These are phyloP conservation scores for Schwanniomyces etchellsii DNA, from an alignment of 1,139 yeast genomes.

Conservation along the genomic window DNA sequence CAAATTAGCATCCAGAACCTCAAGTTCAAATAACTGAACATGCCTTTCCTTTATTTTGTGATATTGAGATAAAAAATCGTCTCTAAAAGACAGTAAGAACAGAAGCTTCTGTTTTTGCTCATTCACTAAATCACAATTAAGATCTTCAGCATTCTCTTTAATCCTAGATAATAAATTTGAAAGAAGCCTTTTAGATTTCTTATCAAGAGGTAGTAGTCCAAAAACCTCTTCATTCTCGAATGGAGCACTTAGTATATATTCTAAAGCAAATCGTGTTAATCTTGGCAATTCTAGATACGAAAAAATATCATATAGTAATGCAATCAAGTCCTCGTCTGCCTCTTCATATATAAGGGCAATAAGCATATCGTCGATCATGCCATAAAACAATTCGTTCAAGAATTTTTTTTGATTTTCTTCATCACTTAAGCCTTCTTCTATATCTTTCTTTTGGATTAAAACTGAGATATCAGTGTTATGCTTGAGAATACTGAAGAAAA, in stretches of 20 bases:
- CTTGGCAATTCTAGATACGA: slow-evolving; percentile 41
- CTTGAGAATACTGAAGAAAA: slow-evolving; percentile 48
- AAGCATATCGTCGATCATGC: slow-evolving; percentile 52
- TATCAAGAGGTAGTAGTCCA: slow-evolving; percentile 29
- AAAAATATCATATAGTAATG: slow-evolving; percentile 45
- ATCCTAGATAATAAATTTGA: no score
- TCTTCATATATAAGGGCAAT: slow-evolving; percentile 55
- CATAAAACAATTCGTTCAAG: slow-evolving; percentile 27
- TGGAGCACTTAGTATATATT: slow-evolving; percentile 49
- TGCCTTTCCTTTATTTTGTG: slow-evolving; percentile 6
- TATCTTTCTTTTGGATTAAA: background rate
- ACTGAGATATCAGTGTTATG: slow-evolving; percentile 6
- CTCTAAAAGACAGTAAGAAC: slow-evolving; percentile 24
- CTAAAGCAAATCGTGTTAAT: slow-evolving; percentile 59
- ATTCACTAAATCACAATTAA: slow-evolving; percentile 4
- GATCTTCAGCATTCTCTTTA: no score
- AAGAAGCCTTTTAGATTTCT: slow-evolving; percentile 4
- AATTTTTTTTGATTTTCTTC: slow-evolving; percentile 7
- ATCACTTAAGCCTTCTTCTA: slow-evolving; percentile 2
- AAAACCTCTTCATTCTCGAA: slow-evolving; percentile 42
- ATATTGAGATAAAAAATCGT: slow-evolving; percentile 23
- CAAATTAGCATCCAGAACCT: slow-evolving; percentile 9
- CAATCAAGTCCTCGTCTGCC: slow-evolving; percentile 52
- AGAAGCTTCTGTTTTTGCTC: slow-evolving; percentile 10
- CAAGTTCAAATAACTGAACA: slow-evolving; percentile 6